Base-by-base conservation (phyloP, 306 rosid genomes). In the Lathyrus oleraceus region DNA sequence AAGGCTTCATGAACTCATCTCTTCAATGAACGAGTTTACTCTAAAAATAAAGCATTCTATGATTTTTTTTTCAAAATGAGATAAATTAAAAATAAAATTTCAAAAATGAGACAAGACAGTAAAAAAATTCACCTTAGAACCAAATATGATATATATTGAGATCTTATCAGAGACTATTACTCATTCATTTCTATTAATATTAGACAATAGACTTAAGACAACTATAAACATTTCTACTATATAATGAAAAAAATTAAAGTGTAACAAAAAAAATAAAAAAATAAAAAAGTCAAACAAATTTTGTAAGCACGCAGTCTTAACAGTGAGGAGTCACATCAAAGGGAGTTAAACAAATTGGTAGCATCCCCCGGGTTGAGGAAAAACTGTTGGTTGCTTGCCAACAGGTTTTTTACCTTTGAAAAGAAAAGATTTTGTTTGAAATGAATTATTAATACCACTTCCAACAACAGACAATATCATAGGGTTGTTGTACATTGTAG, bases 341-440 rank as follows among this genome's bases (percentile, higher is more conserved):
- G 27, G 36, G 59, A 30, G 38, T 69, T 64, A 39, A 62, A 43
- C 12, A 44, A 57, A 5, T n/a, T 53, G 43, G 68, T 45, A 19
- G 71, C 75, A 32, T 67, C 6, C 78, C 73, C 78, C 17, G 9
- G 30, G 62, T 47, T 75, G 57, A 53, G 70, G 76, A 79, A 83
- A 60, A 49, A 56, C 65, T 79, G 87, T 73, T 79, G 87, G 84
- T 65, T 76, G 51, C 51, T 56, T 43, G 84, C 48, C 87, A 83
- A 73, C 87, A 83, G 69, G 75, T 49, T 74, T 71, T 73, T 71
- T 74, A 61, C 32, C 81, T 74, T 65, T 40, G 8, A 56, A 49
- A 44, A 27, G 63, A 23, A 43, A 38, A 67, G 7, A 10, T 64
- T 38, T 60, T 20, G 70, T 35, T 40, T 42, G 27, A 65, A 72